A percentile compares a stretch with the other conserved stretches of the same genome.
phyloP scores from a whole-genome alignment of 23 red algal genomes.

The Chondrus crispus region DNA sequence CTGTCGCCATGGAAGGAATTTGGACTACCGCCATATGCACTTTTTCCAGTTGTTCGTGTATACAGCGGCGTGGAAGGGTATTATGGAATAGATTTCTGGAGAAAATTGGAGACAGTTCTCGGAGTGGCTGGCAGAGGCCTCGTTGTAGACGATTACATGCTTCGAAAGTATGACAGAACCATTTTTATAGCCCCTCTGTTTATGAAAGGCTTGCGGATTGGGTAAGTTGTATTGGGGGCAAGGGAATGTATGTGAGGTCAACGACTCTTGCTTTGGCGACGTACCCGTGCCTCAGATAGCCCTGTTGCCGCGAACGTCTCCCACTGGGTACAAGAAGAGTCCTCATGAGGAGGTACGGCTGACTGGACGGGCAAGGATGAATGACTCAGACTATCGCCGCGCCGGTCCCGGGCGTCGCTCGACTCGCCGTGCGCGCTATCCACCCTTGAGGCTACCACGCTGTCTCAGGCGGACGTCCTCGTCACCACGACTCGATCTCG shows the following conservation, averaged over 20 bases:
- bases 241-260: neutral
- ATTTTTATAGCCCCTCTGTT: neutral
- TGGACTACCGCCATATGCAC: neutral
- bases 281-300: no score
- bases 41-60: neutral
- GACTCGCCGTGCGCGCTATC: no score
- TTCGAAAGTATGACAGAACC: neutral
- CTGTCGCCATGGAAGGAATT: neutral
- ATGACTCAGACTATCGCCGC: no score
- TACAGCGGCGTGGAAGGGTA: neutral
- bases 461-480: no score
- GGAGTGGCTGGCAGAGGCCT: conserved; percentile 9
- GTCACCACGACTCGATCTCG: no score
- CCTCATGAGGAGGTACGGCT: no score
- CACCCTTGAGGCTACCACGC: no score
- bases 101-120: conserved; percentile 14
- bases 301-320: no score
- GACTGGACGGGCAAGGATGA: no score
- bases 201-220: neutral
- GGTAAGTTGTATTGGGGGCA: neutral
- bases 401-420: no score
- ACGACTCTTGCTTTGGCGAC: conserved; percentile 1
- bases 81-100: conserved; percentile 16
- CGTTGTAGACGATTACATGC: conserved; percentile 24
- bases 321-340: no score